Base-by-base conservation (phyloP, 2,329 filamentous ascomycete species). In the Aspergillus felis region DNA sequence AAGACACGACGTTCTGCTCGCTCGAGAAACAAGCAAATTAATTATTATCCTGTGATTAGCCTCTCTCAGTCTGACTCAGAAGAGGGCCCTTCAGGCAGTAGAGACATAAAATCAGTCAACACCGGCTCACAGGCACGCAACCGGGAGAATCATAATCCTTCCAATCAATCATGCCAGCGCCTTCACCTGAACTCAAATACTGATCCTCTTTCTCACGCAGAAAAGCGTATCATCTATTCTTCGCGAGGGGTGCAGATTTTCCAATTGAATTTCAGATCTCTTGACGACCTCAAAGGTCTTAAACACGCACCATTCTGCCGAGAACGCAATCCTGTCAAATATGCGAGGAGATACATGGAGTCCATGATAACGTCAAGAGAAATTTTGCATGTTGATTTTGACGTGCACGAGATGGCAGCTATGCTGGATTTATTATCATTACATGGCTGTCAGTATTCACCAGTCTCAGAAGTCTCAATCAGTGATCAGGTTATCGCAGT, bases 1-100 rank as follows among this genome's bases (percentile, higher is more conserved):
- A 27, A 56, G 12, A 53, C 44, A 46, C 68, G 68, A 38, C 70
- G 73, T 3, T 70, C 72, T 29, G 50, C 57, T 54, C 68, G 73
- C 20, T 56, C 63, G 38, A 66, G 61, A 55, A 64, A 52, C 5
- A 65, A 62, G 3, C 70, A 71, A 2, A 48, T 17, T 1, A 75
- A 75, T 22, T 76, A 76, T 51, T 74, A 69, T 50, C 56, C 64
- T 14, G 65, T 57, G 29, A 32, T 59, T 6, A 54, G 58, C 6
- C 60, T 69, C 42, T 54, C 41, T 3, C 55, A 59, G 3, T 55
- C 54, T 17, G 64, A 62, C 9, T 56, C 61, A 20, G 63, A 61
- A 17, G 57, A 59, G 7, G 58, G 61, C 25, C 48, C 44, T 27
- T 52, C 42, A 38, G 57, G 42, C 28, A 24, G 32, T 52, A 22